Conservation (phyloP, 2,329 filamentous ascomycete species). For the Phialocephala sp. region DNA sequence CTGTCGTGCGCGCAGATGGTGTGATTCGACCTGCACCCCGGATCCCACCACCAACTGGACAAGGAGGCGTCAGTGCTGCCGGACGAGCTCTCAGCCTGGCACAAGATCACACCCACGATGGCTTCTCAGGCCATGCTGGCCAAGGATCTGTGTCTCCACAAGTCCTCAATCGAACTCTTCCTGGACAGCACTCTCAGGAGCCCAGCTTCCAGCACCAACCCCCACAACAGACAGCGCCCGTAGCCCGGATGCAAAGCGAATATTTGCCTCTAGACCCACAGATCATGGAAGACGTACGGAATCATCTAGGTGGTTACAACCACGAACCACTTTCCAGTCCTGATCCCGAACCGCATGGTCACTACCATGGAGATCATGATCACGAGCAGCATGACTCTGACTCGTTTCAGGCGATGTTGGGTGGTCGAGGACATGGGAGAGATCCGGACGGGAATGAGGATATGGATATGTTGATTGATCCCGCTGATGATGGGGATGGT, state of each 20-base stretch:
- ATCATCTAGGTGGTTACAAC: constrained; percentile 44
- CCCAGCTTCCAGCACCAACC: constrained; percentile 18
- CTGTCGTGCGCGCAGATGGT: constrained; percentile 41
- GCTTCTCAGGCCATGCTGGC: constrained; percentile 32
- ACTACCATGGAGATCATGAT: constrained; percentile 20
- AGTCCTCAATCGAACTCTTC: constrained; percentile 39
- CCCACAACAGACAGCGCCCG: constrained; percentile 24
- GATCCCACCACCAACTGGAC: constrained; percentile 14
- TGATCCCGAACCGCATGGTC: constrained; percentile 15
- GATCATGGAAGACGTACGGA: constrained; percentile 60
- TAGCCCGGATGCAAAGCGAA: constrained; percentile 33
- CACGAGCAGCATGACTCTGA: constrained; percentile 29
- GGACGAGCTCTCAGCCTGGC: constrained; percentile 35
- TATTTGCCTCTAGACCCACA: constrained; percentile 63
- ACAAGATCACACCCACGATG: constrained; percentile 24
- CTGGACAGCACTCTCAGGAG: constrained; percentile 23
- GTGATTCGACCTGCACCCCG: constrained; percentile 31
- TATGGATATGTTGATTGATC: constrained; percentile 42
- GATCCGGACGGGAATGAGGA: constrained; percentile 33
- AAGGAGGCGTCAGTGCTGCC: constrained; percentile 33
- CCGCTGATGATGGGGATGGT: constrained; percentile 37
- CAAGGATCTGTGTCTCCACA: constrained; percentile 42
- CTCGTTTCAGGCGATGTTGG: constrained; percentile 38
- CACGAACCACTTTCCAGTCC: constrained; percentile 19
- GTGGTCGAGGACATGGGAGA: constrained; percentile 15